Base-by-base conservation (phyloP, 2,329 filamentous ascomycete genomes). In the Talaromyces sp. region DNA sequence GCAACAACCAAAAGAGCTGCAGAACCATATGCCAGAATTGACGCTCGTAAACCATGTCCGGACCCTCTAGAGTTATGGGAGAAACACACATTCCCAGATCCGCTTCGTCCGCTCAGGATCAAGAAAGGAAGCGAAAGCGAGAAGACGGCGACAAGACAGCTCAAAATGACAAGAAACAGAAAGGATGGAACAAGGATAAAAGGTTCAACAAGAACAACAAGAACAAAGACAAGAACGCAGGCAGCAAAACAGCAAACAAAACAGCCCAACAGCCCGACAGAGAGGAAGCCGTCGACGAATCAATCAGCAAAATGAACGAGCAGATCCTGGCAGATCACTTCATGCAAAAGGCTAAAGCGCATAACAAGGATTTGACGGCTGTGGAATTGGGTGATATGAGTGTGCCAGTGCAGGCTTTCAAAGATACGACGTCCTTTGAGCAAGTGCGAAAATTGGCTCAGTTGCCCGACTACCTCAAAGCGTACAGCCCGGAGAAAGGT, bases 321-420 rank as follows among this genome's bases (percentile, higher is more conserved):
- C 86, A 88, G 67, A 82, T 97, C 46, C 80, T 97, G 54, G 91
- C 93, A 1, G 93, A 97, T 74, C 88, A 96, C 74, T 82, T 97
- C 65, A 90, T 90, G 6, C 88, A 95, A 72, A 86, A 90, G 72
- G 88, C 91, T 60, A 86, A 84, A 67, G 84, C 89, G 25, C 96
- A 93, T 71, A 90, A 92, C 60, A 86, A 85, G 31, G 89, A 96
- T 59, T 76, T 97, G 70, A 96, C 90, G 69, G 81, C 87, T 0
- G 84, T 98, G 44, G 95, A 99, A 77, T 80, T 96, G 35, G 88
- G 91, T 62, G 93, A 97, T 72, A 81, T 91, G 70, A 88, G 90
- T 61, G 82, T 98, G 59, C 87, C 91, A 68, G 91, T 88, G 66
- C 86, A 82, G 66, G 85, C 86, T 3, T 92, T 98, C 71, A 80